These are phyloP conservation scores for Glycine latifolia DNA, from an alignment of 306 rosid species.

Conservation along the genomic window DNA sequence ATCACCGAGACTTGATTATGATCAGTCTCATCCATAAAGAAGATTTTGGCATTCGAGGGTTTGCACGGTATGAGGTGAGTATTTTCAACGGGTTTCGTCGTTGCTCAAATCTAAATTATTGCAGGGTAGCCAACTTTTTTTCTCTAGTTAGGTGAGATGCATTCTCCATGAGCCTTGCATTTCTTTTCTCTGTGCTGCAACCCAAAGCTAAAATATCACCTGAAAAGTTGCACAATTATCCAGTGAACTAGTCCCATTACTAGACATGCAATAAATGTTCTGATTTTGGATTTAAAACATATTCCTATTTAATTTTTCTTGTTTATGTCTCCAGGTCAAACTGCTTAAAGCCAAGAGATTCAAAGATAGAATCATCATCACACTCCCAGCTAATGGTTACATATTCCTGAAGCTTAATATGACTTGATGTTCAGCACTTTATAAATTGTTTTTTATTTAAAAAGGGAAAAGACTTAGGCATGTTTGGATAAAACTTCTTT, in stretches of 20 bases:
- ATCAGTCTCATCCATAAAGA: conserved; percentile 62
- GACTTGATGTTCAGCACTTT: conserved; percentile 18
- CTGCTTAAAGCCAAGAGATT: conserved; percentile 64
- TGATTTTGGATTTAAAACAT: conserved; percentile 35
- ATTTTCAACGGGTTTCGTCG: background rate
- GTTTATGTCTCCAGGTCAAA: conserved; percentile 62
- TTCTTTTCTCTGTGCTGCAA: conserved; percentile 17
- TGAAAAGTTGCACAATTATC: conserved; percentile 13
- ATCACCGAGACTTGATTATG: conserved; percentile 56
- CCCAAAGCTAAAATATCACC: conserved; percentile 31
- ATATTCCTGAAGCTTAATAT: conserved; percentile 38
- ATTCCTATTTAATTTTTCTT: background rate
- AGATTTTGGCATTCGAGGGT: conserved; percentile 73
- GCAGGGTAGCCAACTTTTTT: background rate
- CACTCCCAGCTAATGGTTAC: conserved; percentile 82
- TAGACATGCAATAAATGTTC: background rate
- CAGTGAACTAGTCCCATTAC: conserved; percentile 9
- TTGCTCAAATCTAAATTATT: conserved; percentile 22
- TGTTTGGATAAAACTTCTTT: background rate
- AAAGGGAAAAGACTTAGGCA: background rate
- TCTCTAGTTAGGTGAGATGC: background rate
- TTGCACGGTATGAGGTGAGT: conserved; percentile 77
- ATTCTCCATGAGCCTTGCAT: conserved; percentile 1
- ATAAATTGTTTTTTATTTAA: background rate
- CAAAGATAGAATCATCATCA: conserved; percentile 69